Evolutionary conservation across 139 green algal genomes (phyloP), one percentile per base, ranked within the genome.

Genomic region (Pseudopediastrum boryanum): DNA sequence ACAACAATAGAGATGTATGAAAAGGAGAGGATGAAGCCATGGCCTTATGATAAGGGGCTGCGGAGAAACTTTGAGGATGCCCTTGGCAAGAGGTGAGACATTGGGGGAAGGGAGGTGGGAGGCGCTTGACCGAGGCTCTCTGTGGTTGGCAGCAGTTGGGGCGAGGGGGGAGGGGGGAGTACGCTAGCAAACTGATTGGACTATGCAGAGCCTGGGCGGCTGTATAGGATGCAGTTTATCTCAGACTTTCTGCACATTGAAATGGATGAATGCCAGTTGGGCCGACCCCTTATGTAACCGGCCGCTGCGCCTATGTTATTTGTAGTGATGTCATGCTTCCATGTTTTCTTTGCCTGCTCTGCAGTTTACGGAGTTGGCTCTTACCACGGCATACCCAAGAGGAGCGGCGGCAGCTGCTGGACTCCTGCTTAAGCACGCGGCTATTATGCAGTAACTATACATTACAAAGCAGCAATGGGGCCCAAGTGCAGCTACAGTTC

Each of bases 1-100:
- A 97, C 90, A 5, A 96, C 93, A 2, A 97, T 97, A 62, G 94
- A 97, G 81, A 95, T 94, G 77, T 97, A 94, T 63, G 94, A 97
- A 74, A 97, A 97, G 83, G 77, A 85, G 51, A 77, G 86, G 10
- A 71, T 91, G 43, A 87, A 87, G 54, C 85, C 89, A 0, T 97
- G 92, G 92, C 92, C 89, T 0, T 95, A 95, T 77, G 88, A 97
- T 75, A 67, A 73, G 1, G 93, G 93, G 31, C 52, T 75, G 6
- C 46, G 63, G 13, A 48, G 78, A 2, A 97, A 97, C 75, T 89
- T 94, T 35, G 67, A 89, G 62, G 91, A 95, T 2, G 88, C 95
- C 0, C 95, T 96, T 85, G 93, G 93, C 4, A 73, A 79, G 10
- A 87, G 76, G 76, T 81, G 61, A 1, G 31, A 29, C 31, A 19